A percentile compares a stretch with the other conserved stretches of the same genome.
Evolutionary conservation across 305 asterid species (phyloP).

Genomic region (Fraxinus sp.): DNA sequence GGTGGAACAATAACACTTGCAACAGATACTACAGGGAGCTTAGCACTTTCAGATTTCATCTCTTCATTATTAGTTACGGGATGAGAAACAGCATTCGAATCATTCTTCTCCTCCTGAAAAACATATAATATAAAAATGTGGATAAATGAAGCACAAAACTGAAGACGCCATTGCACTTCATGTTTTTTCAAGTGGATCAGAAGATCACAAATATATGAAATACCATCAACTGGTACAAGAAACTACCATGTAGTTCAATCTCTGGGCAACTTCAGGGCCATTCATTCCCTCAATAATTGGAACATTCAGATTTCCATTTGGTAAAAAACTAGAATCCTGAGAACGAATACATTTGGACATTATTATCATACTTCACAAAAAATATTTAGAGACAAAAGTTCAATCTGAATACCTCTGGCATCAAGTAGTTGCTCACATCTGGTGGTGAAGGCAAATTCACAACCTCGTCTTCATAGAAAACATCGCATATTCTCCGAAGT

Average conservation of each 20-base stretch:
- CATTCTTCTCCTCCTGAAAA: slow-evolving; percentile 68
- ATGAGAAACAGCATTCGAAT: slow-evolving; percentile 38
- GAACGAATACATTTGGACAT: slow-evolving; percentile 17
- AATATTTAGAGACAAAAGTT: not conserved
- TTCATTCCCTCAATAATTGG: slow-evolving; percentile 75
- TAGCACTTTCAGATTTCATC: slow-evolving; percentile 53
- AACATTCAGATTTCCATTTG: slow-evolving; percentile 62
- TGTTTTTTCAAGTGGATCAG: not conserved
- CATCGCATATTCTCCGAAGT: slow-evolving; percentile 57
- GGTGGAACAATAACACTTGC: slow-evolving; percentile 51
- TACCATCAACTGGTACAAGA: slow-evolving; percentile 18
- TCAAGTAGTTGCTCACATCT: slow-evolving; percentile 89
- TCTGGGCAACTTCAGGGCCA: slow-evolving; percentile 75
- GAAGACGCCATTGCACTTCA: slow-evolving; percentile 9
- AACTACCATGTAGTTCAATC: slow-evolving; percentile 56
- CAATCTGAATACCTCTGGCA: slow-evolving; percentile 65
- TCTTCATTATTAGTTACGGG: slow-evolving; percentile 45
- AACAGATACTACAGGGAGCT: slow-evolving; percentile 44
- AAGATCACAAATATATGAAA: slow-evolving; percentile 4
- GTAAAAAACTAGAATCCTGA: slow-evolving; percentile 70
- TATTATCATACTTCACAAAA: slow-evolving; percentile 7
- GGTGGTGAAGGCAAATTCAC: slow-evolving; percentile 72
- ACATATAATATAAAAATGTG: slow-evolving; percentile 4
- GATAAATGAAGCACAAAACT: not conserved
- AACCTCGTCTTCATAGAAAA: slow-evolving; percentile 80